Conservation (phyloP, 2,329 filamentous ascomycete species). For the Didymellaceae sp. region DNA sequence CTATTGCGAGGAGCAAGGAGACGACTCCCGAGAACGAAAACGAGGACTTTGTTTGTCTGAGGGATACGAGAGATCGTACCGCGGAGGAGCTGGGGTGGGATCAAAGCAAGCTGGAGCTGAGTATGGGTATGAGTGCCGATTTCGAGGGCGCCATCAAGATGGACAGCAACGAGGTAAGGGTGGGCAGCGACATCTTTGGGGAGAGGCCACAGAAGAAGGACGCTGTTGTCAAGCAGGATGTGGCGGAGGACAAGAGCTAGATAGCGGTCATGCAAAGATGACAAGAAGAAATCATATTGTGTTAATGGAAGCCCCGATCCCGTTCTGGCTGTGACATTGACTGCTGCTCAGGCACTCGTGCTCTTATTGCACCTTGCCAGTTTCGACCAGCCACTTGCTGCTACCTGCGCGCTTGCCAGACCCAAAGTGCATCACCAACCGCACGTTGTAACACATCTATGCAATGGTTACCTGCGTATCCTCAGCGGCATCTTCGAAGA, state of each 20-base stretch:
- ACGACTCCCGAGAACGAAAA: slow-evolving; percentile 79
- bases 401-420: neutral
- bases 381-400: no score
- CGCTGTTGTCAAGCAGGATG: slow-evolving; percentile 66
- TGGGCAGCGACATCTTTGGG: slow-evolving; percentile 95
- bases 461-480: neutral
- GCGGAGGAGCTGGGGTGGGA: slow-evolving; percentile 64
- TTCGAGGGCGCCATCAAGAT: slow-evolving; percentile 85
- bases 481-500: neutral
- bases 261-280: no score
- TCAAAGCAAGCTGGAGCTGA: slow-evolving; percentile 75
- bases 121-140: slow-evolving; percentile 99
- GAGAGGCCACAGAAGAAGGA: slow-evolving; percentile 78
- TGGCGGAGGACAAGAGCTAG: slow-evolving; percentile 23
- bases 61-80: slow-evolving; percentile 73
- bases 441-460: neutral
- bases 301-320: neutral
- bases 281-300: neutral
- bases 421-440: neutral
- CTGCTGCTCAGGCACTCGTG: no score
- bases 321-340: no score
- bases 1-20: slow-evolving; percentile 82
- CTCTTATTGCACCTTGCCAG: no score
- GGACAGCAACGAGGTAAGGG: slow-evolving; percentile 87
- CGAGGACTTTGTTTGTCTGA: slow-evolving; percentile 80